A percentile compares a stretch with the other conserved stretches of the same genome.
These are phyloP conservation scores for Moesziomyces parantarcticus DNA, from an alignment of 1,284 basidiomycete genomes.

Conservation along the genomic window DNA sequence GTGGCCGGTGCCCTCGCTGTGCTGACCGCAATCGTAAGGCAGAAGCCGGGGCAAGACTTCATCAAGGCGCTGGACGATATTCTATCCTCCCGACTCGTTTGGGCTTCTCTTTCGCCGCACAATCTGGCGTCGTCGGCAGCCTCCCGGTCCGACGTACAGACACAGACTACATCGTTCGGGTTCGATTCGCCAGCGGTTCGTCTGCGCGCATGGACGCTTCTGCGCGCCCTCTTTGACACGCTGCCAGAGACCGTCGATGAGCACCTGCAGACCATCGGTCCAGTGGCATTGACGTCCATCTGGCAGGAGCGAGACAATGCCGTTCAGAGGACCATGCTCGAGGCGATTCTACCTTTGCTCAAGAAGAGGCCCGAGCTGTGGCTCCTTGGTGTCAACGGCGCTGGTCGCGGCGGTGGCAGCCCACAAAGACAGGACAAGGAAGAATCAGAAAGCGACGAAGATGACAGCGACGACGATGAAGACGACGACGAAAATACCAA, in stretches of 20 bases:
- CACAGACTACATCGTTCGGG: slow-evolving; percentile 40
- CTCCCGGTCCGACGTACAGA: not conserved
- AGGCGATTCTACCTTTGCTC: slow-evolving; percentile 58
- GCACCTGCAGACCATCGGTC: slow-evolving; percentile 37
- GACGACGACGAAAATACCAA: slow-evolving; percentile 29
- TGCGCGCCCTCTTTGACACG: slow-evolving; percentile 27
- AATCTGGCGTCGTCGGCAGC: slow-evolving; percentile 16
- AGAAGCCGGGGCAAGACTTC: slow-evolving; percentile 12
- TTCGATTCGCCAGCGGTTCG: slow-evolving; percentile 51
- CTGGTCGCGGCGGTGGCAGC: not conserved
- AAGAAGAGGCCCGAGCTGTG: slow-evolving; percentile 60
- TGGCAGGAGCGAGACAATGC: slow-evolving; percentile 61
- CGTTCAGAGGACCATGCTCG: slow-evolving; percentile 52
- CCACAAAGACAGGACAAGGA: not conserved
- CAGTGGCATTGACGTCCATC: slow-evolving; percentile 51
- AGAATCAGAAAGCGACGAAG: slow-evolving; percentile 8
- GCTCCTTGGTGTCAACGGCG: slow-evolving; percentile 39
- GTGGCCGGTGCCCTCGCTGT: slow-evolving; percentile 60
- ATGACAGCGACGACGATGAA: slow-evolving; percentile 32
- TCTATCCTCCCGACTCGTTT: slow-evolving; percentile 44
- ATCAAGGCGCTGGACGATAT: slow-evolving; percentile 41
- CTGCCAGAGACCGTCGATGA: slow-evolving; percentile 29
- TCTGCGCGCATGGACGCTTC: slow-evolving; percentile 54
- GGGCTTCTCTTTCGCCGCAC: slow-evolving; percentile 46
- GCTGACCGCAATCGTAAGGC: slow-evolving; percentile 37